Evolutionary conservation across 495 filamentous ascomycete genomes (phyloP).

Genomic region (Hypoxylon rickii): DNA sequence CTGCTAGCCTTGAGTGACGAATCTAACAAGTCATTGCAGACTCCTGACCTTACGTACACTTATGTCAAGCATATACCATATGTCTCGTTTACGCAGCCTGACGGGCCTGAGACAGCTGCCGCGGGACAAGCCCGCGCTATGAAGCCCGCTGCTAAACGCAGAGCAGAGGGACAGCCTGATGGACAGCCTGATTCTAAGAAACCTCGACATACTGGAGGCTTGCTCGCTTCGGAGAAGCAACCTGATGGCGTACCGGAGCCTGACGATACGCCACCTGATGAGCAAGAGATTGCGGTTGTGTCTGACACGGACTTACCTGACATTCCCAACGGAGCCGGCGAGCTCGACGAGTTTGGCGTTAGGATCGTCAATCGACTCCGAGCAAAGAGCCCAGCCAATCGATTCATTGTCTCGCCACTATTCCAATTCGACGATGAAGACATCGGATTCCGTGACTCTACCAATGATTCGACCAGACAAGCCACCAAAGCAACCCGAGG

Average conservation of each 20-base stretch:
- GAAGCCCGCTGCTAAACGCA: conserved; percentile 41
- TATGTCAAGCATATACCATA: conserved; percentile 45
- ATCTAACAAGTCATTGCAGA: conserved; percentile 34
- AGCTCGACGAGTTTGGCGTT: conserved; percentile 48
- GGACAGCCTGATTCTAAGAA: conserved; percentile 46
- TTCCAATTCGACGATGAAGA: conserved; percentile 48
- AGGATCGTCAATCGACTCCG: conserved; percentile 44
- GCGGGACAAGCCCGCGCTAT: conserved; percentile 18
- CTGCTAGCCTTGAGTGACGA: neutral
- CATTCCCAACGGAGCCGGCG: conserved; percentile 44
- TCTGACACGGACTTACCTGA: conserved; percentile 39
- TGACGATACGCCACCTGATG: conserved; percentile 43
- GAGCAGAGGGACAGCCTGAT: conserved; percentile 47
- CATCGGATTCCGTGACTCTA: conserved; percentile 57
- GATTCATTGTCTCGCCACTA: conserved; percentile 46
- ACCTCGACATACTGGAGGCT: conserved; percentile 45
- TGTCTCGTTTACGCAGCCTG: conserved; percentile 30
- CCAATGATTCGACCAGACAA: conserved; percentile 48
- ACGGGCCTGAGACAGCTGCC: conserved; percentile 16
- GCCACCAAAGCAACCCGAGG: conserved; percentile 46
- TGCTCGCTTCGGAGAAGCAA: conserved; percentile 48
- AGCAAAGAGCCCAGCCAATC: conserved; percentile 44
- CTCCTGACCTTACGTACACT: conserved; percentile 38
- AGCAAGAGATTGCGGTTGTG: conserved; percentile 17
- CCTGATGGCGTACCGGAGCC: conserved; percentile 46